Percentiles rank a stretch among this genome's conserved stretches.
phyloP scores from a whole-genome alignment of 352 stramenopile species.

The Pseudoperonospora humuli region DNA sequence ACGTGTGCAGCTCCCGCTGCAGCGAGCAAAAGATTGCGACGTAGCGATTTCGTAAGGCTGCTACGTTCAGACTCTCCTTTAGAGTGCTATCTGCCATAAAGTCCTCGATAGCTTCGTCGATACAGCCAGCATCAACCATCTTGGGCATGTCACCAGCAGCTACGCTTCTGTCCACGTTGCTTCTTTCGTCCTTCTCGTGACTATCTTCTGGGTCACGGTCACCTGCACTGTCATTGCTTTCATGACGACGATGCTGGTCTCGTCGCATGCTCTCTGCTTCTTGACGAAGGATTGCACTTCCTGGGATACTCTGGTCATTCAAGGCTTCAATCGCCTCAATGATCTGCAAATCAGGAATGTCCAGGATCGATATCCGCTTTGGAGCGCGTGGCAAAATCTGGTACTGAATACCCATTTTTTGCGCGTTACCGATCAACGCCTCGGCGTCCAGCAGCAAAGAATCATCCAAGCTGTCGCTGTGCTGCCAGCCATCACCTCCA shows the following conservation, averaged over 20 bases:
- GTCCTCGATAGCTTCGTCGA: constrained; percentile 47
- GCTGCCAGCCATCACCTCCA: constrained; percentile 17
- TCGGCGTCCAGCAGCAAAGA: constrained; percentile 57
- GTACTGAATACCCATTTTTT: constrained; percentile 64
- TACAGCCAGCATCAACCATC: constrained; percentile 21
- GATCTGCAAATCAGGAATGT: constrained; percentile 64
- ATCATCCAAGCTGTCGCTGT: constrained; percentile 34
- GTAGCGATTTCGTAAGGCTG: constrained; percentile 43
- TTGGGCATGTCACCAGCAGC: constrained; percentile 15
- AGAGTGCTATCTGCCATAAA: constrained; percentile 25
- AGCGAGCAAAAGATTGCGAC: constrained; percentile 60
- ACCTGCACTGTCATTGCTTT: constrained; percentile 15
- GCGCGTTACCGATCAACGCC: constrained; percentile 56
- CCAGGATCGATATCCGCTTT: constrained; percentile 54
- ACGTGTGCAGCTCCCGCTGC: constrained; percentile 48
- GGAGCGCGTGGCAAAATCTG: constrained; percentile 42
- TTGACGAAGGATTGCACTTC: constrained; percentile 2
- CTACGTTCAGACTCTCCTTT: constrained; percentile 19
- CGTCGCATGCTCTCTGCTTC: constrained; percentile 15
- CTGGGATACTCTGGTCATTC: constrained; percentile 7
- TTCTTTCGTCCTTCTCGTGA: not conserved
- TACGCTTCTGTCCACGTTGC: constrained; percentile 21
- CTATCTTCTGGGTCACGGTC: constrained; percentile 16
- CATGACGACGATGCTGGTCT: constrained; percentile 15
- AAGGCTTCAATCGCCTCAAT: constrained; percentile 39